Evolutionary conservation across 495 filamentous ascomycete species (phyloP).

Genomic region (Xylaria intraflava): DNA sequence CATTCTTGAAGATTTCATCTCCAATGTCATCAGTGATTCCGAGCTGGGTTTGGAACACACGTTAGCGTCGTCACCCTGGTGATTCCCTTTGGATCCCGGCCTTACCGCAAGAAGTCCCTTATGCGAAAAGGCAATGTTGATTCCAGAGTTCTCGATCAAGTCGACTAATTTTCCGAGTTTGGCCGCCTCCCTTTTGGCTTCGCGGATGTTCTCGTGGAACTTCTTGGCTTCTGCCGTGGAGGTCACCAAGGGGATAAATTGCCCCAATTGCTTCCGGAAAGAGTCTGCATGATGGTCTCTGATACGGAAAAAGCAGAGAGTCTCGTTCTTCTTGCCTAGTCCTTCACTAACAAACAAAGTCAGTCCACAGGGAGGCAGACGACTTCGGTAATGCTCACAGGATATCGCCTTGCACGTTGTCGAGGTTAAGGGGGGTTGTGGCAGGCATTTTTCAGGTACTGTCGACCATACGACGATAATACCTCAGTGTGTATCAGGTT

Average conservation of each 20-base stretch:
- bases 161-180: background rate
- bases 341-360: constrained; percentile 18
- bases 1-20: constrained; percentile 15
- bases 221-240: constrained; percentile 15
- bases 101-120: constrained; percentile 28
- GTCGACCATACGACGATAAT: too few relatives aligned
- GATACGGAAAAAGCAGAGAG: constrained; percentile 30
- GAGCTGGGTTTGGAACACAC: constrained; percentile 13
- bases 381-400: background rate
- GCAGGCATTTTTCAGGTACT: background rate
- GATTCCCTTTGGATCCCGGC: background rate
- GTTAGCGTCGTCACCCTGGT: background rate
- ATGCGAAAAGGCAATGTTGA: constrained; percentile 28
- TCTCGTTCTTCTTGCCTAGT: constrained; percentile 30
- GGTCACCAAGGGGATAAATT: constrained; percentile 24
- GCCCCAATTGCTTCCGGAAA: constrained; percentile 24
- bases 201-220: constrained; percentile 8
- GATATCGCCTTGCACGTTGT: constrained; percentile 14
- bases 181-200: constrained; percentile 2
- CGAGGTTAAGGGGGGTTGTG: constrained; percentile 4
- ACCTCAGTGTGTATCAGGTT: too few relatives aligned
- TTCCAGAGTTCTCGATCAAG: constrained; percentile 6
- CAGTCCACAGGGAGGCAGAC: background rate
- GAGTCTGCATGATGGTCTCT: constrained; percentile 8
- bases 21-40: constrained; percentile 20